These are phyloP conservation scores for Litsea cubeba DNA, from an alignment of 164 flowering plant genomes.

Conservation along the genomic window DNA sequence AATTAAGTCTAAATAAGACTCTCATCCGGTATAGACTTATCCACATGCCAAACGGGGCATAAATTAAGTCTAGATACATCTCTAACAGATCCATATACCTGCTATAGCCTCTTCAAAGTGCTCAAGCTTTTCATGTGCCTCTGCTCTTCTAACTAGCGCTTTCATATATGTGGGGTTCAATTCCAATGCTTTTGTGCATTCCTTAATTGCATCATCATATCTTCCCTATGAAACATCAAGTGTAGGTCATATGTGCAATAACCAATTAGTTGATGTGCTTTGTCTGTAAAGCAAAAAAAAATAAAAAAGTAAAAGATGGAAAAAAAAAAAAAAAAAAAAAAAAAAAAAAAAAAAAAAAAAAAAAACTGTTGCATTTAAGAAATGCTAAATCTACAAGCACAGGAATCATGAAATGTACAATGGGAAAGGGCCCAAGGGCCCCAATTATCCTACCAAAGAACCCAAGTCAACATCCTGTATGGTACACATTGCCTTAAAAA, in stretches of 20 bases:
- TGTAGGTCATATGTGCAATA: not conserved
- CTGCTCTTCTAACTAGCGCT: conserved; percentile 76
- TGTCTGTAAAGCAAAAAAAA: not conserved
- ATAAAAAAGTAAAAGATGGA: not conserved
- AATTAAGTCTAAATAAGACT: no score
- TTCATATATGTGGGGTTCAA: conserved; percentile 76
- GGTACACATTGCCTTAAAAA: not conserved
- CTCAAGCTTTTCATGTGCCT: conserved; percentile 88
- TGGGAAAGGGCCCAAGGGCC: not conserved
- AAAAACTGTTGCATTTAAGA: no score
- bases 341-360: no score
- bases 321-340: no score
- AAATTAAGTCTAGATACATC: no score
- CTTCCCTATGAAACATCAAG: conserved; percentile 44
- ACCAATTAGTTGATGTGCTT: not conserved
- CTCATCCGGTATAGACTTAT: no score
- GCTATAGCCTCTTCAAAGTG: conserved; percentile 87
- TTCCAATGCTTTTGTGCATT: conserved; percentile 82
- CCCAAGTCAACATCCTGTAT: not conserved
- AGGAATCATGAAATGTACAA: not conserved
- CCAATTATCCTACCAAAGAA: no score
- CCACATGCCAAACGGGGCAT: no score
- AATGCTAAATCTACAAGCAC: no score
- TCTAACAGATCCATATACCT: conserved; percentile 32
- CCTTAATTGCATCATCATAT: conserved; percentile 75